Evolutionary conservation across 768 basidiomycete species (phyloP).

Genomic region (Piloderma croceum): DNA sequence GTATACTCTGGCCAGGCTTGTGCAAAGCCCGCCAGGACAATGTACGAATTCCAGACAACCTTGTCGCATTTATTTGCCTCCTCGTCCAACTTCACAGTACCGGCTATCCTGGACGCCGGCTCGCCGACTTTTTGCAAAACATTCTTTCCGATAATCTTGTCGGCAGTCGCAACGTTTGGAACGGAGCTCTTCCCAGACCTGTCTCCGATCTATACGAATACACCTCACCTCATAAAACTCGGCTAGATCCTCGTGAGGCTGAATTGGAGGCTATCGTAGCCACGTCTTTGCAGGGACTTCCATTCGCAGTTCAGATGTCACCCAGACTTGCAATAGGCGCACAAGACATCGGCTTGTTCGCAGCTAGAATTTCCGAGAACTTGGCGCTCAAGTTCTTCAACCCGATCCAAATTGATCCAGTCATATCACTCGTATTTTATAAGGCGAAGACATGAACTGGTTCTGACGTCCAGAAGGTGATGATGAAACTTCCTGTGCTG

Average conservation of each 20-base stretch:
- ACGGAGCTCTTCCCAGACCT: background rate
- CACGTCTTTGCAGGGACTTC: background rate
- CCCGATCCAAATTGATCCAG: background rate
- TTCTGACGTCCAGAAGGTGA: background rate
- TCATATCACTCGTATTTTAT: background rate
- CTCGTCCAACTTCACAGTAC: background rate
- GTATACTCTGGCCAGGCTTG: background rate
- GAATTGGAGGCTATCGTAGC: background rate
- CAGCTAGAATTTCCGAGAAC: background rate
- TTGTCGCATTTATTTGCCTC: background rate
- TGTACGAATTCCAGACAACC: background rate
- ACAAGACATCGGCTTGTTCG: background rate
- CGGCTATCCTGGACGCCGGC: background rate
- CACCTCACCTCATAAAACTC: background rate
- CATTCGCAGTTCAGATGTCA: background rate
- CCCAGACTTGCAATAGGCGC: background rate
- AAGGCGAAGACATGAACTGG: background rate
- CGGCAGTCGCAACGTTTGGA: background rate
- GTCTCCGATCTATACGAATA: background rate
- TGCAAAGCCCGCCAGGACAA: background rate
- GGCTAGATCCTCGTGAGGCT: background rate
- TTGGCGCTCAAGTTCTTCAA: background rate
- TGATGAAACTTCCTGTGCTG: too few relatives aligned
- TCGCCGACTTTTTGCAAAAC: background rate
- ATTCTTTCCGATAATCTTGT: background rate